phyloP scores from a whole-genome alignment of 176 grass and related monocot genomes.

The Oryza coarctata region DNA sequence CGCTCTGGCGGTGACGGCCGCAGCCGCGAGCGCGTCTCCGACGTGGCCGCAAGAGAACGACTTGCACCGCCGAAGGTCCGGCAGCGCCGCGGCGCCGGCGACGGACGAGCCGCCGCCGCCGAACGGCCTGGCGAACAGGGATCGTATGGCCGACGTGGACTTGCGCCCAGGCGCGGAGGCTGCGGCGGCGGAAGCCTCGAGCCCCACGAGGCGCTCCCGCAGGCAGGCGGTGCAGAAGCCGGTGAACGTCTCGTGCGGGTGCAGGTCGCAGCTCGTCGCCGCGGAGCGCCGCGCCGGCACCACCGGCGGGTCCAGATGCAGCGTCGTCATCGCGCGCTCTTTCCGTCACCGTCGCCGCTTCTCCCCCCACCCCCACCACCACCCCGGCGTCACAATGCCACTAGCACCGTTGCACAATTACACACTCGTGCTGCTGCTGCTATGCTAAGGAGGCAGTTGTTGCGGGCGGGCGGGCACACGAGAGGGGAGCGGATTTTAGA shows the following conservation, averaged over 20 bases:
- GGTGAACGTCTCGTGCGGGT: slow-evolving; percentile 71
- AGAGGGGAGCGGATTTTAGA: slow-evolving; percentile 42
- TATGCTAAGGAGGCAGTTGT: not conserved
- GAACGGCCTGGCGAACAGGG: slow-evolving; percentile 68
- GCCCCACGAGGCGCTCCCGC: slow-evolving; percentile 75
- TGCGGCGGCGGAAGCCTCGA: slow-evolving; percentile 42
- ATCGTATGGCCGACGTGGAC: slow-evolving; percentile 92
- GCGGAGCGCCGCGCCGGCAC: slow-evolving; percentile 34
- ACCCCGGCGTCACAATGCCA: slow-evolving; percentile 19
- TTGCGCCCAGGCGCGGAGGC: slow-evolving; percentile 50
- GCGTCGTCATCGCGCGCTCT: slow-evolving; percentile 13
- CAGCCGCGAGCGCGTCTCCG: slow-evolving; percentile 33
- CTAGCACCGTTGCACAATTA: slow-evolving; percentile 33
- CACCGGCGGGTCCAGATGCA: slow-evolving; percentile 49
- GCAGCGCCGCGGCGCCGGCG: slow-evolving; percentile 6
- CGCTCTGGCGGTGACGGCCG: not conserved
- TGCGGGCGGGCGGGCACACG: slow-evolving; percentile 27
- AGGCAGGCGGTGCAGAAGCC: slow-evolving; percentile 91
- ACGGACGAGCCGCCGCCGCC: not conserved
- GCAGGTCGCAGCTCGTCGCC: slow-evolving; percentile 73
- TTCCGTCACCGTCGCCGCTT: slow-evolving; percentile 26
- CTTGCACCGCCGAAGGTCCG: slow-evolving; percentile 77
- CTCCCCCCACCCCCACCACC: not conserved
- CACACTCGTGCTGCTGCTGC: slow-evolving; percentile 21
- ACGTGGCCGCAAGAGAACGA: slow-evolving; percentile 78